A percentile compares a stretch with the other conserved stretches of the same genome.
These are phyloP conservation scores for Chenopodium quinoa DNA, from an alignment of 148 eudicot species.

Conservation along the genomic window DNA sequence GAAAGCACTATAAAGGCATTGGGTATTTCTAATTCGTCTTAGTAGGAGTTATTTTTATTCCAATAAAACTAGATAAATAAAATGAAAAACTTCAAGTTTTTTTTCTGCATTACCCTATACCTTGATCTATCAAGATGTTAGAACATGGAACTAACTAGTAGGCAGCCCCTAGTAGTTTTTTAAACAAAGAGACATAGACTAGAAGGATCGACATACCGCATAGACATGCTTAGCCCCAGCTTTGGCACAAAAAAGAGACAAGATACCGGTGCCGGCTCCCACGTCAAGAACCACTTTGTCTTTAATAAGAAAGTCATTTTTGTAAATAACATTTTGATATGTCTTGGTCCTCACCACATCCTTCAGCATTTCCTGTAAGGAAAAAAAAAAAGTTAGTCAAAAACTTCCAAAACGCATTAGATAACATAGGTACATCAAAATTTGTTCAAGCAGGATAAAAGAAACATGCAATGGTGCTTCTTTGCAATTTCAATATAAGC, in stretches of 20 bases:
- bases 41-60: no score
- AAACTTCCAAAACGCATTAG: not conserved
- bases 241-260: slow-evolving; percentile 98
- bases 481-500: not conserved
- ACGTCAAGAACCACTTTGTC: slow-evolving; percentile 96
- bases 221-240: slow-evolving; percentile 98
- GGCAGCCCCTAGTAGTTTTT: not conserved
- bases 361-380: slow-evolving; percentile 94
- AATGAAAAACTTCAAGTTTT: no score
- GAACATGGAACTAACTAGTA: not conserved
- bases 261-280: slow-evolving; percentile 98
- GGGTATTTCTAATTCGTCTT: no score
- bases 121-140: not conserved
- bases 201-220: slow-evolving; percentile 52
- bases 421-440: not conserved
- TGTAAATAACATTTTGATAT: slow-evolving; percentile 86
- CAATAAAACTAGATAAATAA: no score
- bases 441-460: not conserved
- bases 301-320: slow-evolving; percentile 74
- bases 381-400: slow-evolving; percentile 7
- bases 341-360: slow-evolving; percentile 94
- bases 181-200: not conserved
- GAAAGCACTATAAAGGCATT: no score
- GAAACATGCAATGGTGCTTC: not conserved
- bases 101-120: no score